Evolutionary conservation across 1,284 basidiomycete species (phyloP), one percentile per base, ranked within the genome.

Genomic region (Papiliotrema laurentii): DNA sequence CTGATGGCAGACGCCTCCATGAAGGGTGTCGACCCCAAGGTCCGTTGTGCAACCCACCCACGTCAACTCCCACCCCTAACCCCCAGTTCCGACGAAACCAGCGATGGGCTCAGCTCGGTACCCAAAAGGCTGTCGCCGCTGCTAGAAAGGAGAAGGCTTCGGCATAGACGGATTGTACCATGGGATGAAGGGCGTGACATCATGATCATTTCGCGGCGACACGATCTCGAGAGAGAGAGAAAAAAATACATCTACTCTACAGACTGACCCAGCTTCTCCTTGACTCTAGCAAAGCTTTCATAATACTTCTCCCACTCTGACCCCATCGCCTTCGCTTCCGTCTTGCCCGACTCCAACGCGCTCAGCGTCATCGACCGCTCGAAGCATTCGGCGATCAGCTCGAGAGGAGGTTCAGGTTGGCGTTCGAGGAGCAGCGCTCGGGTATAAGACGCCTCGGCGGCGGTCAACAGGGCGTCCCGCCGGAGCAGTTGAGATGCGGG

Each of bases 1-100:
- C 26, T 16, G 13, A 25, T 27, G 13, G 3, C 30, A 48, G 47
- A 88, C 70, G 82, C 85, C 57, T 93, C 89, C 51, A 73, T 90
- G 79, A 91, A 85, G 79, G 93, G 93, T 82, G 94, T 75, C 59
- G 74, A 75, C 68, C 73, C 74, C 61, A 75, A 75, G 71, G 74
- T 74, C 55, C 54, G 71, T 61, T 33, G 14, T 3, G 16, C 27
- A 7, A 21, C 11, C 41, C 4, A 11, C 16, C 31, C 22, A 9
- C 2, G 4, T 13, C 5, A 30, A 31, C 25, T 18, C 16, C 16
- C 5, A 48, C 18, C 4, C 33, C 28, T 30, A 30, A 34, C 40
- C 19, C 31, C 21, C 57, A 75, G 74, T 75, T 75, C 73, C 71
- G 74, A 57, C 71, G 74, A 60, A 75, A 75, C 72, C 66, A 70